These are phyloP conservation scores for Pyrus hybrid DNA, from an alignment of 331 rosid species.

Conservation along the genomic window DNA sequence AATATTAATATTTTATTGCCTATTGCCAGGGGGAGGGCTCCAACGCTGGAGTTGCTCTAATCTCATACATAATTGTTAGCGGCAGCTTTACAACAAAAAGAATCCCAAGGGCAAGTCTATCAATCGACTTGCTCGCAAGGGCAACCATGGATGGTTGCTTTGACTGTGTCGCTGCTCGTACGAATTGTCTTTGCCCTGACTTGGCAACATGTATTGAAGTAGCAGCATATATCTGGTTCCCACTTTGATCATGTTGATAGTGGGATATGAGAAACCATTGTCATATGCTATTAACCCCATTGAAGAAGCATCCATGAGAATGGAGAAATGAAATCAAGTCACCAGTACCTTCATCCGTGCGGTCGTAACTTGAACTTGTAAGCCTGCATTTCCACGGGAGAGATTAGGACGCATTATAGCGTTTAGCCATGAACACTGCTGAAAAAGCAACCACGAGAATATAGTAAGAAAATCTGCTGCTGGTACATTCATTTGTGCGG, in stretches of 20 bases:
- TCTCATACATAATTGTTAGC: not conserved
- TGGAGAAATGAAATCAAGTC: not conserved
- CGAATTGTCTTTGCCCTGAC: slow-evolving; percentile 12
- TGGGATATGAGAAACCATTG: slow-evolving; percentile 6
- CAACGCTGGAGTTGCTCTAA: no score
- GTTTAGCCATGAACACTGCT: not conserved
- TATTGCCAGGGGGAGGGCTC: no score
- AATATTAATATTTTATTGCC: no score
- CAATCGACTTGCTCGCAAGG: not conserved
- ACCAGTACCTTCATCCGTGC: slow-evolving; percentile 1
- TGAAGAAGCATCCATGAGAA: slow-evolving; percentile 3
- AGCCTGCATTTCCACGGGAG: slow-evolving; percentile 83
- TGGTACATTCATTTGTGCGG: slow-evolving; percentile 23
- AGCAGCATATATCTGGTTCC: slow-evolving; percentile 10
- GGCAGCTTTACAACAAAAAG: not conserved
- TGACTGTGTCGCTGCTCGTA: not conserved
- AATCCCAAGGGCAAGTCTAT: not conserved
- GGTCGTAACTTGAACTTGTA: slow-evolving; percentile 61
- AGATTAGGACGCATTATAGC: slow-evolving; percentile 27
- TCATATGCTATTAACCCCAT: not conserved
- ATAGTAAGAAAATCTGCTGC: not conserved
- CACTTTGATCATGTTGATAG: slow-evolving; percentile 4
- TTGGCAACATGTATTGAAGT: slow-evolving; percentile 1
- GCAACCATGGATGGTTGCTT: slow-evolving; percentile 2
- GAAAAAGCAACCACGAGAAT: slow-evolving; percentile 4